Evolutionary conservation across 116 monocot species (phyloP), one percentile per base, ranked within the genome.

Genomic region (Iris pallida): DNA sequence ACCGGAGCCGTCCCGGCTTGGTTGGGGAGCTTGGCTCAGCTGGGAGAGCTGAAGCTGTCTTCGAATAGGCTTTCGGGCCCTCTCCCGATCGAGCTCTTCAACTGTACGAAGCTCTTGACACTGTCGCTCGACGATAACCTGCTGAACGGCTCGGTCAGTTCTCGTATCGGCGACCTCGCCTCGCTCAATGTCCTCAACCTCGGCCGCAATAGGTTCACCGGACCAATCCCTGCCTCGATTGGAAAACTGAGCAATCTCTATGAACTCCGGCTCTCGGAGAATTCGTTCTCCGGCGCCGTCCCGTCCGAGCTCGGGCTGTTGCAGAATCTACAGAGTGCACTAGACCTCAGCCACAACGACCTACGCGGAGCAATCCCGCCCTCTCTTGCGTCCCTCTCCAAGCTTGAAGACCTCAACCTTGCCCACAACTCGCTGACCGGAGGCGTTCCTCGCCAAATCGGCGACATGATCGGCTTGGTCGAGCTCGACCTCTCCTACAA

Each of bases 11-110:
- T 90, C 11, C 97, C 97, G 18, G 16, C 19, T 11, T 92, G 97
- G 97, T 45, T 92, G 6, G 87, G 88, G 19, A 71, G 73, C 13
- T 78, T 97, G 51, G 73, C 75, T 9, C 42, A 64, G 63, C 63
- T 97, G 17, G 97, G 92, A 13, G 89, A 92, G 75, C 69, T 97
- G 66, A 80, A 79, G 55, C 78, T 97, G 2, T 85, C 90, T 4
- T 78, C 68, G 13, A 97, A 97, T 72, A 63, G 49, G 5, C 80
- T 97, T 66, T 72, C 70, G 5, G 92, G 87, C 7, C 57, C 64
- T 10, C 53, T 92, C 4, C 96, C 96, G 0, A 16, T 61, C 0
- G 76, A 72, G 51, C 74, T 96, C 65, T 89, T 81, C 82, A 83
- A 83, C 64, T 82, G 78, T 66, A 71, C 86, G 14, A 79, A 73